Percentiles rank a stretch among this genome's conserved stretches.
Conservation (phyloP, 768 basidiomycete species). For the Phallus indusiatus region DNA sequence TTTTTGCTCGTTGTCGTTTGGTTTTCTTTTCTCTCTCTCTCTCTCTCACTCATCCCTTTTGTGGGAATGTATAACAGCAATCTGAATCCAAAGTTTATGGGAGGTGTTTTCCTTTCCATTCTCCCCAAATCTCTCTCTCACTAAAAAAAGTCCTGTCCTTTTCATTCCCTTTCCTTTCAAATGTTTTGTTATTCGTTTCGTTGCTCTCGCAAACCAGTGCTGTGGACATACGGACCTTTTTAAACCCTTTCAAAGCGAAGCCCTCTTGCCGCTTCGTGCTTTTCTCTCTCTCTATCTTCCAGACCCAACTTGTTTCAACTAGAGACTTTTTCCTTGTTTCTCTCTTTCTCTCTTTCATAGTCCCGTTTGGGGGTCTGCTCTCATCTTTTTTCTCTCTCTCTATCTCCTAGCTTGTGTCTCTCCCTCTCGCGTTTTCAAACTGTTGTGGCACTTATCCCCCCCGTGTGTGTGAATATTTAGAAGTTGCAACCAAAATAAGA, state of each 20-base stretch:
- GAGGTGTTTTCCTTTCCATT: background rate
- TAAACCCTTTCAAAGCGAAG: background rate
- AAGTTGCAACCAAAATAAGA: background rate
- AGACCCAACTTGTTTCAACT: conserved; percentile 6
- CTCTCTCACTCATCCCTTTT: background rate
- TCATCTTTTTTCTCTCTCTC: background rate
- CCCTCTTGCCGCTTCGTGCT: background rate
- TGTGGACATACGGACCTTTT: conserved; percentile 7
- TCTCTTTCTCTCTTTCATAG: conserved; percentile 6
- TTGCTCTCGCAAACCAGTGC: background rate
- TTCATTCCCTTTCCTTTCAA: too few species aligned
- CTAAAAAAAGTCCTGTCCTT: background rate
- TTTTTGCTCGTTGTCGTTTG: background rate
- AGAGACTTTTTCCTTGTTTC: conserved; percentile 2
- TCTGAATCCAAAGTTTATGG: background rate
- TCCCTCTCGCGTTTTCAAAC: conserved; percentile 3
- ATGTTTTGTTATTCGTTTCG: background rate
- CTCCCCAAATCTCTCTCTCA: background rate
- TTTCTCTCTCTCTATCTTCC: conserved; percentile 1
- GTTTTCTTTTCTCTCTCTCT: background rate
- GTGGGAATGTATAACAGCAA: background rate
- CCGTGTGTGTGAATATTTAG: background rate
- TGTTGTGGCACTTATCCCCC: conserved; percentile 11
- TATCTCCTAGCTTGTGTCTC: conserved; percentile 5
- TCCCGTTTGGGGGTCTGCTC: too few species aligned